Evolutionary conservation across 1,284 basidiomycete species (phyloP).

Genomic region (Athelia psychrophila): DNA sequence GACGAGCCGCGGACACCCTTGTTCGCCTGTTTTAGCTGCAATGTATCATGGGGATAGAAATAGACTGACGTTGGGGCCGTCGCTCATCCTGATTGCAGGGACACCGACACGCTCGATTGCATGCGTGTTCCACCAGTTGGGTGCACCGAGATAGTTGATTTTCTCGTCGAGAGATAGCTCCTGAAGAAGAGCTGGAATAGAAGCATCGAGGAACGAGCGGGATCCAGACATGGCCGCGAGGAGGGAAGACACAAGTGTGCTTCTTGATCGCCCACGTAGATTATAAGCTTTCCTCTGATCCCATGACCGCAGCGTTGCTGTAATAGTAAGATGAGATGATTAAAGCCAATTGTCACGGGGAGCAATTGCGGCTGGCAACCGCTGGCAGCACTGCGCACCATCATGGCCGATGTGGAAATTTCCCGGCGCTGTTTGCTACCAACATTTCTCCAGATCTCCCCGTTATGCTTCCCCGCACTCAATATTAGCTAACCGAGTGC

Average conservation of each 20-base stretch:
- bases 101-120: constrained; percentile 54
- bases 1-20: constrained; percentile 68
- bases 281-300: no score
- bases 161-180: constrained; percentile 61
- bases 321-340: no score
- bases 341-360: no score
- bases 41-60: background rate
- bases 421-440: no score
- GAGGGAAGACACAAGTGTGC: background rate
- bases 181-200: constrained; percentile 48
- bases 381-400: no score
- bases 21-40: background rate
- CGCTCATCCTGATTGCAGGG: constrained; percentile 63
- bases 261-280: no score
- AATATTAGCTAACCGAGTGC: no score
- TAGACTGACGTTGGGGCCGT: constrained; percentile 56
- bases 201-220: constrained; percentile 48
- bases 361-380: no score
- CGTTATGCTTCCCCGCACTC: no score
- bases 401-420: no score
- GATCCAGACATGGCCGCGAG: constrained; percentile 1
- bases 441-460: no score
- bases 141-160: constrained; percentile 57
- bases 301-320: no score
- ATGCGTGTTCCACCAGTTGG: constrained; percentile 72